Evolutionary conservation across 495 filamentous ascomycete species (phyloP).

Genomic region (Apiosordaria backusii): DNA sequence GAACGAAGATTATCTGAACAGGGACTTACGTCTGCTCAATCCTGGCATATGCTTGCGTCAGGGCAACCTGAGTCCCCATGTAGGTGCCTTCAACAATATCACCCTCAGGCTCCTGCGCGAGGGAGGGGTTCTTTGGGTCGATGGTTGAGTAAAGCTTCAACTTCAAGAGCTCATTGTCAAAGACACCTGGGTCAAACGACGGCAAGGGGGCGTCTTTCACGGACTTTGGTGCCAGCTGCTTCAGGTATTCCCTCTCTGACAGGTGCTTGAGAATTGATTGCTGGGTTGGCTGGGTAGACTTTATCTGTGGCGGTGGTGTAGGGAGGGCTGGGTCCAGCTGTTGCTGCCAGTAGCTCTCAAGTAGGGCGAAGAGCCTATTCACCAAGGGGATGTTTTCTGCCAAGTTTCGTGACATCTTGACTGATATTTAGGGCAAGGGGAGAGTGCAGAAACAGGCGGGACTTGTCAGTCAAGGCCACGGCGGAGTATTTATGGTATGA

Average conservation of each 20-base stretch:
- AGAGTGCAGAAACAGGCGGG: neutral
- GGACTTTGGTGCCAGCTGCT: slow-evolving; percentile 23
- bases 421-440: neutral
- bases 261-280: slow-evolving; percentile 30
- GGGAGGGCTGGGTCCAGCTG: slow-evolving; percentile 21
- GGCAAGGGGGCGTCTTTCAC: slow-evolving; percentile 26
- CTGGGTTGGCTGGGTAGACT: slow-evolving; percentile 18
- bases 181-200: slow-evolving; percentile 34
- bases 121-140: slow-evolving; percentile 23
- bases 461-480: neutral
- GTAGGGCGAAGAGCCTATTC: slow-evolving; percentile 12
- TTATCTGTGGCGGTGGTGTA: slow-evolving; percentile 15
- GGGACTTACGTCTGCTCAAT: slow-evolving; percentile 39
- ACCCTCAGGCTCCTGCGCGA: slow-evolving; percentile 23
- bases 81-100: slow-evolving; percentile 33
- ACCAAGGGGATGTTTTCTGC: slow-evolving; percentile 8
- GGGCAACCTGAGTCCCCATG: slow-evolving; percentile 38
- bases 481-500: neutral
- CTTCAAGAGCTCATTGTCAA: slow-evolving; percentile 32
- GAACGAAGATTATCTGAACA: neutral
- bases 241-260: slow-evolving; percentile 24
- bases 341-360: slow-evolving; percentile 19
- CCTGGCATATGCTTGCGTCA: slow-evolving; percentile 39
- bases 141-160: slow-evolving; percentile 28
- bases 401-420: slow-evolving; percentile 9